phyloP scores from a whole-genome alignment of 2,329 filamentous ascomycete species.

The Xylaria sp. region DNA sequence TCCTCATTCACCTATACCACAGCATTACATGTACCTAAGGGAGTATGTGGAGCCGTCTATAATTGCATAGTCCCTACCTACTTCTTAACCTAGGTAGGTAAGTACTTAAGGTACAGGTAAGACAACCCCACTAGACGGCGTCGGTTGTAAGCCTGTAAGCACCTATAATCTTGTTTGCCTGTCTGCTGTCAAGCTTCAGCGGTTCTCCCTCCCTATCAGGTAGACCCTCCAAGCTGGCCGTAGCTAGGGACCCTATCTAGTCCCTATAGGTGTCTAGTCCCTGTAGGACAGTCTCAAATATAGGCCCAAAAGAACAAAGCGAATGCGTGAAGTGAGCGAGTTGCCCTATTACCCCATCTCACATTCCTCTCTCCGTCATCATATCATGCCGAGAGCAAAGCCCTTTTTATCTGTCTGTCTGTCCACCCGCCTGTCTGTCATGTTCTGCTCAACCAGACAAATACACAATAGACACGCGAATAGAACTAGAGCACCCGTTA shows the following conservation, averaged over 20 bases:
- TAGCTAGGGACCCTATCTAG: no score
- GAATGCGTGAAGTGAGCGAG: not conserved
- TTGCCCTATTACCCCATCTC: constrained; percentile 18
- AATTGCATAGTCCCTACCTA: not conserved
- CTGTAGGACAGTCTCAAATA: not conserved
- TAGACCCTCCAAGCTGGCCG: not conserved
- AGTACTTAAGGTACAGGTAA: no score
- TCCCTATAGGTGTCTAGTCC: not conserved
- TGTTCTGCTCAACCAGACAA: not conserved
- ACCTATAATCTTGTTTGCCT: constrained; percentile 3
- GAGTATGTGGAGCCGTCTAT: not conserved
- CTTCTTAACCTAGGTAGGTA: no score
- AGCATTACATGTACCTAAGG: no score
- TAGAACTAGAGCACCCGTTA: not conserved
- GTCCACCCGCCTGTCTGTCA: constrained; percentile 1
- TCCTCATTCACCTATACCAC: no score
- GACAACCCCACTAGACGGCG: constrained; percentile 4
- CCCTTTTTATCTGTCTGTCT: not conserved
- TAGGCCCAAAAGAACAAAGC: constrained; percentile 7
- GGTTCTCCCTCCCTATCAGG: not conserved
- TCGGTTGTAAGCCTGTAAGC: not conserved
- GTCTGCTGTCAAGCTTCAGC: constrained; percentile 6
- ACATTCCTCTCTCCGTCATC: constrained; percentile 30
- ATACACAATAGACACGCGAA: not conserved
- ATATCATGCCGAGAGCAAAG: constrained; percentile 15